Evolutionary conservation across 768 basidiomycete species (phyloP).

Genomic region (Boletus rubroflammeus): DNA sequence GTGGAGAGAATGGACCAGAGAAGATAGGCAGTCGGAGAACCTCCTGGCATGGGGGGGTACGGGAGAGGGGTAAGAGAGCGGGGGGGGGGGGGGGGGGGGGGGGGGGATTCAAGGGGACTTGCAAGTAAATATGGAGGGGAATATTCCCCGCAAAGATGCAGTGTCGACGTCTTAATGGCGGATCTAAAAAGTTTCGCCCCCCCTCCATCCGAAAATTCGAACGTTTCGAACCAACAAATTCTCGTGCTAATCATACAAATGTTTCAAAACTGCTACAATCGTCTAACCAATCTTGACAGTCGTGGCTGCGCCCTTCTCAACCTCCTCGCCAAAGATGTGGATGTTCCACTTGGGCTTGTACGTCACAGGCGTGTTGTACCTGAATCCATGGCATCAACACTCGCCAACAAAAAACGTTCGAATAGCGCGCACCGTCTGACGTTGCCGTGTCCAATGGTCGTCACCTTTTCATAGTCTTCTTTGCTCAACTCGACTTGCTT

Average conservation of each 20-base stretch:
- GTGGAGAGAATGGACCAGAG: conserved; percentile 72
- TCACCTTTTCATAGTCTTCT: conserved; percentile 59
- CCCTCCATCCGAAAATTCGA: neutral
- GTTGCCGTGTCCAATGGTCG: conserved; percentile 38
- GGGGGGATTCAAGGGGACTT: too few species aligned
- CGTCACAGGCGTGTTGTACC: conserved; percentile 58
- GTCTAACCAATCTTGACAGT: conserved; percentile 32
- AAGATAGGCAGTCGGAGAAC: conserved; percentile 70
- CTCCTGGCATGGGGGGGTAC: conserved; percentile 56
- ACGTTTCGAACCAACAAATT: neutral
- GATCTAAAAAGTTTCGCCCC: neutral
- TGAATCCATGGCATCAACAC: neutral
- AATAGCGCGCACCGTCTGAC: conserved; percentile 29
- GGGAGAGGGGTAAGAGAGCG: neutral
- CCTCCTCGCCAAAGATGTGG: conserved; percentile 62
- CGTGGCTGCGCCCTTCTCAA: conserved; percentile 42
- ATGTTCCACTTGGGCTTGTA: conserved; percentile 68
- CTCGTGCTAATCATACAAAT: neutral
- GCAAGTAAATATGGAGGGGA: neutral
- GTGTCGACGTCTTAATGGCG: neutral
- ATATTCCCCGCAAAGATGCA: conserved; percentile 24
- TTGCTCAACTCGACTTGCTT: conserved; percentile 63
- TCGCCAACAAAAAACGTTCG: neutral
- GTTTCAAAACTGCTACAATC: neutral
- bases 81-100: neutral